Evolutionary conservation across 1,284 basidiomycete genomes (phyloP), one percentile per base, ranked within the genome.

Genomic region (Clitocybe nebularis): DNA sequence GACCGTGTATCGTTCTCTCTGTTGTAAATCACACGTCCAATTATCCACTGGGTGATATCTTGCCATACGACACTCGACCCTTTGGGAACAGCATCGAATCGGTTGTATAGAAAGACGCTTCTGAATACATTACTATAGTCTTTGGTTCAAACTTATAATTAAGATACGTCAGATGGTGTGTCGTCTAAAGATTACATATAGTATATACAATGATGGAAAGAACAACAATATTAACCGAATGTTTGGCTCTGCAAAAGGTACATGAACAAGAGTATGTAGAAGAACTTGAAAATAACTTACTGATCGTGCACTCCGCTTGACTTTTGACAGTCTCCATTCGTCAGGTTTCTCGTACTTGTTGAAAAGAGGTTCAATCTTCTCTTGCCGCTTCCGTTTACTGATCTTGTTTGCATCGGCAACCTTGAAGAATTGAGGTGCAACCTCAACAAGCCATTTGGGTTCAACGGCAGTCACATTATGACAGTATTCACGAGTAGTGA

Each of bases 401-500:
- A 99, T 95, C 66, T 93, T 93, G 68, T 93, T 89, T 39, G 82
- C 86, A 63, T 98, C 94, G 2, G 95, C 93, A 33, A 96, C 89
- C 64, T 89, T 89, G 85, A 99, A 99, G 77, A 97, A 98, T 44
- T 91, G 88, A 5, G 95, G 95, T 8, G 96, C 95, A 16, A 97
- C 94, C 61, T 99, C 95, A 5, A 95, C 90, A 10, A 99, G 79
- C 96, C 96, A 99, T 66, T 97, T 96, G 1, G 96, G 94, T 62
- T 99, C 96, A 47, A 99, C 84, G 0, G 93, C 91, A 1, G 93
- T 97, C 20, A 94, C 92, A 55, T 94, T 94, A 61, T 93, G 91
- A 72, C 93, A 96, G 64, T 98, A 98, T 66, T 97, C 94, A 49
- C 84, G 77, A 14, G 79, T 81, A 7, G 78, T 81, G 39, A 81